Evolutionary conservation across 2,329 filamentous ascomycete genomes (phyloP).

Genomic region (Aspergillus pseudotamarii): DNA sequence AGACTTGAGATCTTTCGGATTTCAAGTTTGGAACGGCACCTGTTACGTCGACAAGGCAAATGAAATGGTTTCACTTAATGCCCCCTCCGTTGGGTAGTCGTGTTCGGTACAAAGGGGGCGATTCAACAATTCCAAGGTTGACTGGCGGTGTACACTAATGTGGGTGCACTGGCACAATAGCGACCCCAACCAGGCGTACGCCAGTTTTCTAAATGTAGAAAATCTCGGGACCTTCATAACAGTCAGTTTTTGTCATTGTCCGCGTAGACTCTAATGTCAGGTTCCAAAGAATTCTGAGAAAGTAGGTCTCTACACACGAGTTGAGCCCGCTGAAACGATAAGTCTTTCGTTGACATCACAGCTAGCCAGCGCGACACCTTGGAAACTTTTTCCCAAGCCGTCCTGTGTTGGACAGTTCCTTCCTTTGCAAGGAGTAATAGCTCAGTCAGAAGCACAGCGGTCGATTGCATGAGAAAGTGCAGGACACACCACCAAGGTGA

Average conservation of each 20-base stretch:
- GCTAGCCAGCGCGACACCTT: slow-evolving; percentile 42
- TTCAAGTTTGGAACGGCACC: not conserved
- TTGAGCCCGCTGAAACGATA: slow-evolving; percentile 39
- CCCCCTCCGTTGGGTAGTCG: not conserved
- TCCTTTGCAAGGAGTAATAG: slow-evolving; percentile 36
- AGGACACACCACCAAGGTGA: slow-evolving; percentile 46
- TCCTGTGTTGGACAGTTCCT: slow-evolving; percentile 31
- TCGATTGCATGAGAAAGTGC: slow-evolving; percentile 46
- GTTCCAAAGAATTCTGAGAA: slow-evolving; percentile 22
- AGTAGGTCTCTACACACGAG: slow-evolving; percentile 32
- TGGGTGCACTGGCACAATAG: not conserved
- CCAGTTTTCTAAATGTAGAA: not conserved
- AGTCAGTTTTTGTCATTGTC: slow-evolving; percentile 7
- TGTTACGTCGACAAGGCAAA: not conserved
- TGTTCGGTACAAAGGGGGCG: not conserved
- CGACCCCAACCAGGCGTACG: not conserved
- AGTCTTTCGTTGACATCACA: slow-evolving; percentile 37
- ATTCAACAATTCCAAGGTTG: not conserved
- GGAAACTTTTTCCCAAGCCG: slow-evolving; percentile 31
- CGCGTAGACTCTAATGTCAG: slow-evolving; percentile 6
- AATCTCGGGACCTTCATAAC: not conserved
- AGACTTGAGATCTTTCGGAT: not conserved
- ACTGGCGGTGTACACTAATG: not conserved
- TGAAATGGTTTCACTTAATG: not conserved
- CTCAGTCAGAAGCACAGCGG: slow-evolving; percentile 40